phyloP scores from a whole-genome alignment of 2,329 filamentous ascomycete species.

The Colletotrichum destructivum region DNA sequence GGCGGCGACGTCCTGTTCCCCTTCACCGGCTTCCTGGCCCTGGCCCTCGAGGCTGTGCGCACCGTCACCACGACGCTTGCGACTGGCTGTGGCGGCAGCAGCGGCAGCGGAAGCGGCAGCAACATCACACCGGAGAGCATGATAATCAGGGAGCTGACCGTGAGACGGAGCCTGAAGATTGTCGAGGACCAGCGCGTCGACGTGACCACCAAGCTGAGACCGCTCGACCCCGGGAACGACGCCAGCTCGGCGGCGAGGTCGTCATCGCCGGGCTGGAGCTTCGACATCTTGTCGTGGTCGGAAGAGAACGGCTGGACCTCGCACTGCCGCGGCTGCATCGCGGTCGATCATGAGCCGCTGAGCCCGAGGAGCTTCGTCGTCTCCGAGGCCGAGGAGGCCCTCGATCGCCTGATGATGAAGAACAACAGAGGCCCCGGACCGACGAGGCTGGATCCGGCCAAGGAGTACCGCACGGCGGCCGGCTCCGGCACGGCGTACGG shows the following conservation, averaged over 20 bases:
- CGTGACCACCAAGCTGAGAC: slow-evolving; percentile 47
- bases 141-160: slow-evolving; percentile 43
- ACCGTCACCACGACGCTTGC: background rate
- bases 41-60: slow-evolving; percentile 62
- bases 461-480: slow-evolving; percentile 13
- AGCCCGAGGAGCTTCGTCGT: slow-evolving; percentile 4
- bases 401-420: background rate
- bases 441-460: background rate
- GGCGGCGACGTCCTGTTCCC: slow-evolving; percentile 70
- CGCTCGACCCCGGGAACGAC: slow-evolving; percentile 41
- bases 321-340: slow-evolving; percentile 46
- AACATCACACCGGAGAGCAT: slow-evolving; percentile 4
- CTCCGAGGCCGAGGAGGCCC: background rate
- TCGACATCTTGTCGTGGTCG: slow-evolving; percentile 47
- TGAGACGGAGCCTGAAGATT: slow-evolving; percentile 46
- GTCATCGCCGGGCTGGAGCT: slow-evolving; percentile 31
- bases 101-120: too few relatives aligned
- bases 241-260: slow-evolving; percentile 42
- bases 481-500: slow-evolving; percentile 45
- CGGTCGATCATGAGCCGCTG: slow-evolving; percentile 13
- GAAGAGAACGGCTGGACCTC: slow-evolving; percentile 44
- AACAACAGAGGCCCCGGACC: background rate
- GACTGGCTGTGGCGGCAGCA: too few relatives aligned
- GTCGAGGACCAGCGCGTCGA: slow-evolving; percentile 48
- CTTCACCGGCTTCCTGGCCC: slow-evolving; percentile 65